Evolutionary conservation across 2,329 filamentous ascomycete genomes (phyloP), one percentile per base, ranked within the genome.

Genomic region (Pseudogymnoascus sp.): DNA sequence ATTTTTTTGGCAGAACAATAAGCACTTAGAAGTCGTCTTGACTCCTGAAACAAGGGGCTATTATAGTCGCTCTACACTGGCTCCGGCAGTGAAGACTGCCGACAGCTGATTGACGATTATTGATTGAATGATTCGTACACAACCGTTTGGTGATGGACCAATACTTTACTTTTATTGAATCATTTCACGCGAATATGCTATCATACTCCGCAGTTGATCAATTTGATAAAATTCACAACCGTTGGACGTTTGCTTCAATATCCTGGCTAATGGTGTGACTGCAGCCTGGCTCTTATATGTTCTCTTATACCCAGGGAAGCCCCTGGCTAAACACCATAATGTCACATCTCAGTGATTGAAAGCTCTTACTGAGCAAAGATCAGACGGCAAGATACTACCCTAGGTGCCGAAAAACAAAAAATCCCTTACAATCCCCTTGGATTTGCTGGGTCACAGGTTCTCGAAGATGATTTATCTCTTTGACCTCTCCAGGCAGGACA

Each of bases 191-290:
- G 31, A 26, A 55, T 6, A 55, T 55, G n/a, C 1, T 19, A 19
- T 19, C 29, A 19, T 55, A 33, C 26, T 52, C n/a, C n/a, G 26
- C 29, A 33, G 26, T 55, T 33, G 49, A 33, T 55, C n/a, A 55
- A 8, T 55, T 55, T 33, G 49, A 21, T 33, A 55, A 5, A 55
- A 55, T 12, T 33, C 10, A 26, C 49, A 4, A 29, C 49, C 49
- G 2, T 55, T 29, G 19, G n/a, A 19, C 29, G 49, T 55, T 55
- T 55, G 49, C 49, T 55, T 55, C 8, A 12, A 33, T 33, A 33
- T 55, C 49, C 49, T 19, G 49, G 26, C 49, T 29, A 55, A 55
- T 55, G 49, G 49, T 55, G 49, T 55, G 29, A 55, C 49, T 33
- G 3, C 26, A 19, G 26, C 49, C 49, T 33, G 49, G 49, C 26